These are phyloP conservation scores for Syncephalastrum racemosum DNA, from an alignment of 371 early-diverging fungal genomes.

Conservation along the genomic window DNA sequence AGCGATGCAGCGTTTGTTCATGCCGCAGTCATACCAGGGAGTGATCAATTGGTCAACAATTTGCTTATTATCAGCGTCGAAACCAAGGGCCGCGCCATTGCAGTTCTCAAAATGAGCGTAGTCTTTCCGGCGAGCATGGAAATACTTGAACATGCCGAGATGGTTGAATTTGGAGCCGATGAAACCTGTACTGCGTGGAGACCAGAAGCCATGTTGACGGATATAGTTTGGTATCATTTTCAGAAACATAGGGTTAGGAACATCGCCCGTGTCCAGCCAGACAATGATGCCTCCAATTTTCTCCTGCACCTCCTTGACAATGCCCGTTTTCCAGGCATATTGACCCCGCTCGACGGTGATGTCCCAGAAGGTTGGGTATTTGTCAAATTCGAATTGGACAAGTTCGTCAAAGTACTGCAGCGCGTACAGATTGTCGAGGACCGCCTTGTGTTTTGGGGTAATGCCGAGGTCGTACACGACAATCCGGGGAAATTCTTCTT, in stretches of 20 bases:
- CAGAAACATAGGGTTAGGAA: constrained; percentile 38
- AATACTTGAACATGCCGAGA: constrained; percentile 41
- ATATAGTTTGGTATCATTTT: constrained; percentile 39
- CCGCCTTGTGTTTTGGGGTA: constrained; percentile 23
- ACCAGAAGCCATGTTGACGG: constrained; percentile 37
- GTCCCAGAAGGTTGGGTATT: constrained; percentile 55
- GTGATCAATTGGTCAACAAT: constrained; percentile 35
- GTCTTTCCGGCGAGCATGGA: constrained; percentile 20
- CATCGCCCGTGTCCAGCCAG: constrained; percentile 54
- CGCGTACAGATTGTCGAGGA: constrained; percentile 29
- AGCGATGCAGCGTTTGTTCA: constrained; percentile 46
- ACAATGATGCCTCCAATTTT: constrained; percentile 47
- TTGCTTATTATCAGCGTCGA: constrained; percentile 36
- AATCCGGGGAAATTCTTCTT: constrained; percentile 31
- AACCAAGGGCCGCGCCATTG: constrained; percentile 49
- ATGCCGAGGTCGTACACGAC: constrained; percentile 52
- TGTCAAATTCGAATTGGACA: constrained; percentile 36
- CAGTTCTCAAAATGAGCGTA: constrained; percentile 47
- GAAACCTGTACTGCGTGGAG: constrained; percentile 42
- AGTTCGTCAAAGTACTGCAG: constrained; percentile 39
- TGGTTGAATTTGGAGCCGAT: constrained; percentile 48
- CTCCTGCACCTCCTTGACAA: constrained; percentile 49
- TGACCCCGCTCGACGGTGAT: constrained; percentile 46
- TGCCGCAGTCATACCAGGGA: constrained; percentile 46
- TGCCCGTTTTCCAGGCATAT: constrained; percentile 63